Evolutionary conservation across 345 rosid species (phyloP).

Genomic region (Eucalyptus shirleyi): DNA sequence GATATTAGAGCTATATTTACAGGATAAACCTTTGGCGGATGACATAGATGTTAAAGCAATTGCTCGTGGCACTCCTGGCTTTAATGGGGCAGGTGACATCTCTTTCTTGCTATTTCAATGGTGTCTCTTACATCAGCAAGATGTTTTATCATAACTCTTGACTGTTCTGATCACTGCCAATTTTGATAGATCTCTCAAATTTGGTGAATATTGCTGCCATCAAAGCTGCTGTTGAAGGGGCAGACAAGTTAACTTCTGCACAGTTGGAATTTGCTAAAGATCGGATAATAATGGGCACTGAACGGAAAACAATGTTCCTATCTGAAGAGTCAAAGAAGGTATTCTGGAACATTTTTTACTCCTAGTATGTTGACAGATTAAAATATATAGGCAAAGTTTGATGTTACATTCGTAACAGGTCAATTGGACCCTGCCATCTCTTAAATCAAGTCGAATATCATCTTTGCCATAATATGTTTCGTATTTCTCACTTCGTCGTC

Average conservation of each 20-base stretch:
- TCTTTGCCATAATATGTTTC: background rate
- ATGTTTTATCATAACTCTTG: background rate
- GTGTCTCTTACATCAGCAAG: background rate
- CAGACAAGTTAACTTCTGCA: constrained; percentile 52
- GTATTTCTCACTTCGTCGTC: background rate
- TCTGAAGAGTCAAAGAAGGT: constrained; percentile 99
- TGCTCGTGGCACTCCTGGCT: constrained; percentile 99
- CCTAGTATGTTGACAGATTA: background rate
- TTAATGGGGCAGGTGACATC: constrained; percentile 88
- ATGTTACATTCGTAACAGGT: background rate
- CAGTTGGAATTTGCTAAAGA: constrained; percentile 97
- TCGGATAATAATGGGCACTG: constrained; percentile 92
- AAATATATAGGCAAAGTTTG: background rate
- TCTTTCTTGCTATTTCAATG: background rate
- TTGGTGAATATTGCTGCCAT: constrained; percentile 97
- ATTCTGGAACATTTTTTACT: background rate
- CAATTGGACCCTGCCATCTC: background rate
- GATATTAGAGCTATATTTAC: constrained; percentile 92
- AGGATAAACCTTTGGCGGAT: constrained; percentile 83
- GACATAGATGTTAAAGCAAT: constrained; percentile 84
- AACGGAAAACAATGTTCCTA: constrained; percentile 90
- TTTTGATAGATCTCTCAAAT: constrained; percentile 70
- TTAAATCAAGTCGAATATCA: background rate
- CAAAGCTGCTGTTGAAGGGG: constrained; percentile 98
- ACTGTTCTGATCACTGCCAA: background rate